Evolutionary conservation across 495 filamentous ascomycete species (phyloP).

Genomic region (Trichoderma asperelloides): DNA sequence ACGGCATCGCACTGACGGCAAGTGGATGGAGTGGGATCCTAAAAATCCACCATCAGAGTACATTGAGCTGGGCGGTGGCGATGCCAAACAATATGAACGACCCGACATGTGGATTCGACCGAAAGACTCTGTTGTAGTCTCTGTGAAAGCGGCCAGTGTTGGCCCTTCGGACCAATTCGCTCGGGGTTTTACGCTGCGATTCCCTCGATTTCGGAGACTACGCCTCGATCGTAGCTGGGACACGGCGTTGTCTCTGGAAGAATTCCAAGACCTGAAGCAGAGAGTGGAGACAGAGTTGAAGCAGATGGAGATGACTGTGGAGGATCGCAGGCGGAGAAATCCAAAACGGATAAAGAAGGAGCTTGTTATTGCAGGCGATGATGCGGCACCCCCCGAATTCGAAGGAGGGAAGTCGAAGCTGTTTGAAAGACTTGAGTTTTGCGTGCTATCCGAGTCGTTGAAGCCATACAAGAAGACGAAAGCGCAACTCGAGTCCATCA

Average conservation of each 20-base stretch:
- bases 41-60: conserved; percentile 69
- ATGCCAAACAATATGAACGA: conserved; percentile 58
- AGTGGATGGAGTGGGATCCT: conserved; percentile 81
- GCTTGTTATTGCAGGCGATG: conserved; percentile 63
- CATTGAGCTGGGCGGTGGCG: conserved; percentile 74
- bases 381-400: conserved; percentile 38
- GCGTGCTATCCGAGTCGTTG: conserved; percentile 40
- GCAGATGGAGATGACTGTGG: conserved; percentile 71
- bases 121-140: conserved; percentile 74
- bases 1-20: conserved; percentile 74
- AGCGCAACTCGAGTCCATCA: conserved; percentile 69
- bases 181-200: conserved; percentile 70
- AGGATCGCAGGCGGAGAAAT: conserved; percentile 56
- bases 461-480: conserved; percentile 59
- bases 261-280: conserved; percentile 63
- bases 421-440: conserved; percentile 75
- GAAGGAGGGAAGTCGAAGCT: conserved; percentile 36
- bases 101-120: conserved; percentile 95
- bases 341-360: conserved; percentile 58
- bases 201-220: conserved; percentile 81
- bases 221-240: conserved; percentile 79
- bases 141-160: conserved; percentile 84
- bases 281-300: conserved; percentile 61
- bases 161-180: conserved; percentile 67
- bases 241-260: conserved; percentile 63